Evolutionary conservation across 352 stramenopile genomes (phyloP), one percentile per base, ranked within the genome.

Genomic region (Thalassiosira exigua): DNA sequence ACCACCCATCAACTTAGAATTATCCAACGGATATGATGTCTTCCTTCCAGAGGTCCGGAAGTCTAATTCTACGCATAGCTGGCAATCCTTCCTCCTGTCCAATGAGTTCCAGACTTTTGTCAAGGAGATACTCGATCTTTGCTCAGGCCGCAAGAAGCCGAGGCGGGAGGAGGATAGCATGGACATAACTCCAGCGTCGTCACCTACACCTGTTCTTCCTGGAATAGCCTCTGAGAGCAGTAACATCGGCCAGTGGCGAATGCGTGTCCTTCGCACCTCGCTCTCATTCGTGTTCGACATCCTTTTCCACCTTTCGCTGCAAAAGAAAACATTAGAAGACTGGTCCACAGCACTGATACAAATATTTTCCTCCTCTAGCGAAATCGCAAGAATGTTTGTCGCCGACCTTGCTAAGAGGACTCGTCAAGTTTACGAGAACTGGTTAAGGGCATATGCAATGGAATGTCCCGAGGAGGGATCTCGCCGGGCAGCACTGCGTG

Each of bases 41-140:
- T 98, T 96, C 65, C 89, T 97, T 74, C 73, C 89, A 0, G 95
- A 97, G 85, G 96, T 98, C 2, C 96, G 92, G 82, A 95, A 95
- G 66, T 95, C 96, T 9, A 98, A 98, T 84, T 93, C 97, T 26
- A 93, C 93, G 11, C 98, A 98, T 74, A 82, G 96, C 52, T 96
- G 96, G 82, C 97, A 97, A 66, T 97, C 94, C 54, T 98, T 98
- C 69, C 85, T 99, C 51, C 95, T 98, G 26, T 96, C 98, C 69
- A 73, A 96, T 32, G 96, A 98, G 68, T 98, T 98, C 71, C 95
- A 98, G 77, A 87, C 93, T 41, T 98, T 99, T 75, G 75, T 98
- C 24, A 88, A 89, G 50, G 75, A 88, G 42, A 69, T 94, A 7
- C 79, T 95, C 66, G 78, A 84, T 32, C 17, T 86, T 4, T 92